phyloP scores from a whole-genome alignment of 495 filamentous ascomycete genomes.

The Penicillium goetzii region DNA sequence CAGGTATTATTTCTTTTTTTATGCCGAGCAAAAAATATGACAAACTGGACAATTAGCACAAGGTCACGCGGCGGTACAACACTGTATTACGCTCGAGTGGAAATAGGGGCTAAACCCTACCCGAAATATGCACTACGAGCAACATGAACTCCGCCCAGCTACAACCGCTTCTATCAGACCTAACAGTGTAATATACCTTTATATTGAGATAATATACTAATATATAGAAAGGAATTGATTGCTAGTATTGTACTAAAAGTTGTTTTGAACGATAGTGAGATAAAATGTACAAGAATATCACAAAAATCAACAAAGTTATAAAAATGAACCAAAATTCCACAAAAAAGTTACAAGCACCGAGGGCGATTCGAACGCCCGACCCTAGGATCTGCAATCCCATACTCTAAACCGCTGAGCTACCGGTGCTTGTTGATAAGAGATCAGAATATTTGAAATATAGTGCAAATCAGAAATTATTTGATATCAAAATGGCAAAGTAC shows the following conservation, averaged over 20 bases:
- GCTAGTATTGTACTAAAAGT: no score
- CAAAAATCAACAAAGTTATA: no score
- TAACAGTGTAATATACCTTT: background rate
- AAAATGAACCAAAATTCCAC: background rate
- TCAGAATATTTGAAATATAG: background rate
- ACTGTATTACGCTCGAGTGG: background rate
- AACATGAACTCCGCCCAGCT: background rate
- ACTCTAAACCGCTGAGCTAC: background rate
- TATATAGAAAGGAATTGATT: background rate
- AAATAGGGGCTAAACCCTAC: background rate
- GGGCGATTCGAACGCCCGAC: background rate
- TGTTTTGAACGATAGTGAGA: no score
- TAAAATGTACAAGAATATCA: no score
- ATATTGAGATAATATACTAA: background rate
- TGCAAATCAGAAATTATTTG: background rate
- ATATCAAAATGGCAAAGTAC: no score
- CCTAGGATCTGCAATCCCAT: background rate
- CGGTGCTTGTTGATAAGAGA: background rate
- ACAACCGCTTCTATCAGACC: background rate
- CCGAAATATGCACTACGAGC: background rate
- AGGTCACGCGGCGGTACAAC: background rate
- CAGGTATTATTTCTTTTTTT: no score
- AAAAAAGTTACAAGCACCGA: background rate
- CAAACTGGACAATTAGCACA: background rate
- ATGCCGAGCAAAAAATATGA: background rate